These are phyloP conservation scores for Pyrenochaeta sp. DNA, from an alignment of 2,329 filamentous ascomycete genomes.

Conservation along the genomic window DNA sequence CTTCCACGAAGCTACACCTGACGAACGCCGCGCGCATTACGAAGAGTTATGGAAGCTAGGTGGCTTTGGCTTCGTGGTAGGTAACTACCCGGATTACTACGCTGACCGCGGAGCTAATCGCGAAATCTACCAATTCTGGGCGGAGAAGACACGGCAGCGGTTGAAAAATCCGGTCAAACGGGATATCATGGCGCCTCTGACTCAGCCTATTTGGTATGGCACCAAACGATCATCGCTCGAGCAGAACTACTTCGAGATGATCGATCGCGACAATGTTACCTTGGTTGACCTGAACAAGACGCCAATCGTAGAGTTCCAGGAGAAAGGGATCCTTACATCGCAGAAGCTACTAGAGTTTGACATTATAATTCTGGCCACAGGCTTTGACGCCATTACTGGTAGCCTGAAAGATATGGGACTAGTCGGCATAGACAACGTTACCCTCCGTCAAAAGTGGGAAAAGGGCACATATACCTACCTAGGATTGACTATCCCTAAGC, in stretches of 20 bases:
- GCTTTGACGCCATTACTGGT: slow-evolving; percentile 42
- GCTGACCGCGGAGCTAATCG: slow-evolving; percentile 45
- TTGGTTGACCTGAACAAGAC: slow-evolving; percentile 45
- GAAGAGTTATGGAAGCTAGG: slow-evolving; percentile 44
- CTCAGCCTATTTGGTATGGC: slow-evolving; percentile 49
- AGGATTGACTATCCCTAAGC: slow-evolving; percentile 10
- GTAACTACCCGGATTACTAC: slow-evolving; percentile 26
- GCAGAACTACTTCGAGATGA: slow-evolving; percentile 51
- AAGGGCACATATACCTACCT: slow-evolving; percentile 14
- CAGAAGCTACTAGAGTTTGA: slow-evolving; percentile 44
- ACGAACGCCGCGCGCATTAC: slow-evolving; percentile 49
- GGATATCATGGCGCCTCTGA: slow-evolving; percentile 48
- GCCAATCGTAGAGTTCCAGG: slow-evolving; percentile 37
- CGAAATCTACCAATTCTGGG: slow-evolving; percentile 52
- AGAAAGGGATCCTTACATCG: slow-evolving; percentile 41
- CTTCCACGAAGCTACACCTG: slow-evolving; percentile 52
- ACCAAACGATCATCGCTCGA: slow-evolving; percentile 51
- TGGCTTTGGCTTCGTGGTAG: slow-evolving; percentile 18
- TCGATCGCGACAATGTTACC: slow-evolving; percentile 47
- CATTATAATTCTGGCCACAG: slow-evolving; percentile 46
- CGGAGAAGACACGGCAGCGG: slow-evolving; percentile 43
- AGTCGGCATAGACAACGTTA: slow-evolving; percentile 21
- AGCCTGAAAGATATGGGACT: slow-evolving; percentile 37
- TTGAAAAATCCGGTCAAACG: slow-evolving; percentile 49
- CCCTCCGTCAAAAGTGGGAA: slow-evolving; percentile 13